phyloP scores from a whole-genome alignment of 2,329 filamentous ascomycete genomes.

The Pezicula rhizophila region DNA sequence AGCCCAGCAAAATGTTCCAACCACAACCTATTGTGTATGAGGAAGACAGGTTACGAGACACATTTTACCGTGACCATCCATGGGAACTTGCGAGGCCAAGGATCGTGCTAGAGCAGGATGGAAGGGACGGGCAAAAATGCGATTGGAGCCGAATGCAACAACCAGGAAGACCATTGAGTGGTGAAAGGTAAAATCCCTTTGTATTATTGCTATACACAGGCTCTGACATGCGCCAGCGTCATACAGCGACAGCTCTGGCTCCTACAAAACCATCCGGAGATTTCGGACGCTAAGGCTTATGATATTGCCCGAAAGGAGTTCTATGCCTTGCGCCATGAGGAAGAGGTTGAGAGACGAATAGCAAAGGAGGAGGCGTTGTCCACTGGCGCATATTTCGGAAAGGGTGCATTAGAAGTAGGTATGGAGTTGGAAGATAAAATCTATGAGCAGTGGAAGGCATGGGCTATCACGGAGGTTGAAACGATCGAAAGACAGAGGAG shows the following conservation, averaged over 20 bases:
- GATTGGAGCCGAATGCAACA: slow-evolving; percentile 80
- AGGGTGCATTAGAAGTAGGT: slow-evolving; percentile 65
- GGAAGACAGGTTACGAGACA: slow-evolving; percentile 73
- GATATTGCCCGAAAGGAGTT: slow-evolving; percentile 85
- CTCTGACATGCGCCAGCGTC: slow-evolving; percentile 53
- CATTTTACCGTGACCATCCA: slow-evolving; percentile 90
- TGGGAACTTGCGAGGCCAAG: slow-evolving; percentile 93
- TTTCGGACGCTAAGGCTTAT: slow-evolving; percentile 67
- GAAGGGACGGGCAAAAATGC: slow-evolving; percentile 67
- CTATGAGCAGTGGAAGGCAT: slow-evolving; percentile 80
- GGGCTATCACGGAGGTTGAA: slow-evolving; percentile 53
- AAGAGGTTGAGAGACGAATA: slow-evolving; percentile 77
- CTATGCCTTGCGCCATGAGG: slow-evolving; percentile 73
- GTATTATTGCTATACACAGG: background rate
- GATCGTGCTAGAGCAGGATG: slow-evolving; percentile 77
- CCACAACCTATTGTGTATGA: slow-evolving; percentile 73
- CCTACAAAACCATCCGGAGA: slow-evolving; percentile 55
- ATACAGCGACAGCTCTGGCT: slow-evolving; percentile 88
- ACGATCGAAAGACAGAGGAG: slow-evolving; percentile 34
- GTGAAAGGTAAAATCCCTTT: slow-evolving; percentile 62
- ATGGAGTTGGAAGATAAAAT: slow-evolving; percentile 75
- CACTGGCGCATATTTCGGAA: slow-evolving; percentile 85
- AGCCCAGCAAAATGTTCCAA: slow-evolving; percentile 71
- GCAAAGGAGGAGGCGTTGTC: slow-evolving; percentile 81
- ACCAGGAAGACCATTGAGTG: slow-evolving; percentile 68